Base-by-base conservation (phyloP, 2,329 filamentous ascomycete species). In the Fusarium sp. region DNA sequence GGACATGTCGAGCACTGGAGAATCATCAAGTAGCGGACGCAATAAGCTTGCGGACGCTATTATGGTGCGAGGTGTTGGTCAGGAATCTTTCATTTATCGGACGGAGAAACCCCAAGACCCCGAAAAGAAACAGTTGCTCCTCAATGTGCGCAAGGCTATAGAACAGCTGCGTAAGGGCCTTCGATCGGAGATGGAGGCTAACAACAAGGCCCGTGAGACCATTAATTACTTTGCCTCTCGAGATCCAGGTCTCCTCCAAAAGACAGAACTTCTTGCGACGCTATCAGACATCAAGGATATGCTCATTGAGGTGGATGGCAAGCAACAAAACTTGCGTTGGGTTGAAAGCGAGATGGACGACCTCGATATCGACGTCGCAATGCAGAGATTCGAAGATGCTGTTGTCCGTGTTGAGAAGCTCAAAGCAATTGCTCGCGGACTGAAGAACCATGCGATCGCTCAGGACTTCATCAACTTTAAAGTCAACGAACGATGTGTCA, bases 331-430 rank as follows among this genome's bases (percentile, higher is more conserved):
- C 77, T 86, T 99, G 48, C 92, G 95, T 55, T 98, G 93, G 93
- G 93, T 99, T 0, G 96, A 99, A 78, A 89, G 90, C 54, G 93
- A 98, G 80, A 92, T 99, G 79, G 96, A 99, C 77, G 93, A 97
- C 76, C 88, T 99, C 8, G 96, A 99, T 76, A 98, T 98, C 74
- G 91, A 97, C 74, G 94, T 99, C 75, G 95, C 96, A 0, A 85
- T 98, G 52, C 95, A 98, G 77, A 88, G 89, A 43, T 96, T 97
- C 70, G 94, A 98, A 74, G 88, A 90, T 21, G 92, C 96, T 0
- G 96, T 98, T 1, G 85, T 86, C 7, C 89, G 91, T 30, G 91
- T 98, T 2, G 96, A 98, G 79, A 93, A 93, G 75, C 85, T 99
- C 41, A 92, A 94, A 73, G 88, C 87, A 45, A 85, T 98, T 25